Evolutionary conservation across 371 early-diverging fungal species (phyloP).

Genomic region (Zopfochytrium polystomum): DNA sequence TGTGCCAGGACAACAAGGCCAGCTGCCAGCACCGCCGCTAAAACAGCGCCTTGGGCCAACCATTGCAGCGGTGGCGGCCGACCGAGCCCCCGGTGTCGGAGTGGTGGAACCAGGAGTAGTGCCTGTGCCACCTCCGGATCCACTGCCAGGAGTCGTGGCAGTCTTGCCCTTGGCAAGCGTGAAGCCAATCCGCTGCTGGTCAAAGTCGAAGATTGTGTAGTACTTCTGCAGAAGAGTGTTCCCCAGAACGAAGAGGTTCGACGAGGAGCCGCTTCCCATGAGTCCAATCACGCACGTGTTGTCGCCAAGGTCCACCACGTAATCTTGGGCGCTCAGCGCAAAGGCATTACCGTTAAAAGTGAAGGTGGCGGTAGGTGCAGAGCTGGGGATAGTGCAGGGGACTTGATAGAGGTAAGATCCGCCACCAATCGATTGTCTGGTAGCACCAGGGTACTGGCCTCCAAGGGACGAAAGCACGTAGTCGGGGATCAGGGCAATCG

Average conservation of each 20-base stretch:
- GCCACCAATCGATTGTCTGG: too few species aligned
- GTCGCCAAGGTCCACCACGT: constrained; percentile 8
- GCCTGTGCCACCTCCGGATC: too few species aligned
- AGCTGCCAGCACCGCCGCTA: too few species aligned
- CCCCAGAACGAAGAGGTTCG: constrained; percentile 10
- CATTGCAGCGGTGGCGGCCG: too few species aligned
- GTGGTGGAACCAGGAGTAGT: too few species aligned
- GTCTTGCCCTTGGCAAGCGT: constrained; percentile 4
- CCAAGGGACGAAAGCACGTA: too few species aligned
- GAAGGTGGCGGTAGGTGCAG: constrained; percentile 1
- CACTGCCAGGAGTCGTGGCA: not conserved
- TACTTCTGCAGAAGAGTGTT: constrained; percentile 24
- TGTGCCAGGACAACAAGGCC: too few species aligned
- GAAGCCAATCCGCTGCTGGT: constrained; percentile 14
- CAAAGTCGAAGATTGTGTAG: constrained; percentile 12
- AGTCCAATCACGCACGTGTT: not conserved
- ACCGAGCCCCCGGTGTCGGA: too few species aligned
- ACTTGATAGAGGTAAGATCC: constrained; percentile 12
- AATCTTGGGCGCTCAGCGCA: too few species aligned
- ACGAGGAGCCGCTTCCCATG: not conserved
- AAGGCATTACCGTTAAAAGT: constrained; percentile 4
- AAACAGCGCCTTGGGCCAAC: too few species aligned
- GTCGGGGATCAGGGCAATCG: constrained; percentile 2
- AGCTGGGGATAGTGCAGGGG: constrained; percentile 4
- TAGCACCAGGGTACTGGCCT: too few species aligned